Base-by-base conservation (phyloP, 2,329 filamentous ascomycete species). In the Fusarium napiforme region DNA sequence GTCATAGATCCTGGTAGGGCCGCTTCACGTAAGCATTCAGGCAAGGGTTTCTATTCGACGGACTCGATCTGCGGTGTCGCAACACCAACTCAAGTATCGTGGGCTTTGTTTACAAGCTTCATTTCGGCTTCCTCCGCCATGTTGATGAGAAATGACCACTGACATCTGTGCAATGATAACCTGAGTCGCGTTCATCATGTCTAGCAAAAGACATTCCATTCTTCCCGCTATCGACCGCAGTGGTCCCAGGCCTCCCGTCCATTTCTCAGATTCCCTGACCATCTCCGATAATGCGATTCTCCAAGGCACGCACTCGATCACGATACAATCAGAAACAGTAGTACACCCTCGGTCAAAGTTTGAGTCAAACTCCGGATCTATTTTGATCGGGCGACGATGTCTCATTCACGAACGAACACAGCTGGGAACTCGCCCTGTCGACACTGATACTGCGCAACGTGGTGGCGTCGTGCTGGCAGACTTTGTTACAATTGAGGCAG, bases 301-400 rank as follows among this genome's bases (percentile, higher is more conserved):
- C 23, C 89, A 85, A 23, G 96, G 96, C 72, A 91, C 89, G 5
- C 89, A 97, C 80, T 91, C 90, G 4, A 93, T 99, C 72, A 92
- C 90, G 49, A 90, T 98, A 71, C 92, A 92, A 64, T 87, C 93
- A 30, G 91, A 94, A 78, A 92, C 90, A 7, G 89, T 98, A 11
- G 84, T 99, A n/a, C 96, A 98, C 78, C 95, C 96, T 2, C 93
- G 95, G 55, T 90, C 92, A 21, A 91, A 92, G 70, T 88, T 98
- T 64, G 93, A 95, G 78, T 92, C 96, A 14, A 90, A 91, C 64
- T 87, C 92, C 58, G 94, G 94, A 9, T 92, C 94, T 47, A 91
- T 98, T 74, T 91, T 91, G 34, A 89, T 97, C 67, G 95, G 95
- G 32, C 91, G 93, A 66, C 91, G 92, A 59, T 96, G 93, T 77